Conservation (phyloP, 2,329 filamentous ascomycete genomes). For the Neonectria hederae region DNA sequence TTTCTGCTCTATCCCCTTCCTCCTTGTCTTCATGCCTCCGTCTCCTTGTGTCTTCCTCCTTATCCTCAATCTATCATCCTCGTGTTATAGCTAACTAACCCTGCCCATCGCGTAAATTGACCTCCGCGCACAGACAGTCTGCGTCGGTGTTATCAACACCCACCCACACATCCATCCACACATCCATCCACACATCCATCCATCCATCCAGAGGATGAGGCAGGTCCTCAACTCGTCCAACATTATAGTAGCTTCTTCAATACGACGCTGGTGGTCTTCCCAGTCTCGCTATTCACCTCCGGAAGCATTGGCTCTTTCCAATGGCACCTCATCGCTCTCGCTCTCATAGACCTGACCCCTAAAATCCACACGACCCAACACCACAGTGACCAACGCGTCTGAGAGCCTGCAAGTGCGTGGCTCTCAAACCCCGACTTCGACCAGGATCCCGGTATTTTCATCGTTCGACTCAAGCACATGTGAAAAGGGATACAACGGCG, state of each 20-base stretch:
- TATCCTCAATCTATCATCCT: background rate
- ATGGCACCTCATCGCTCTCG: background rate
- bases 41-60: background rate
- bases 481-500: conserved; percentile 23
- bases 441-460: conserved; percentile 15
- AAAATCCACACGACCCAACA: background rate
- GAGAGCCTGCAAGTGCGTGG: background rate
- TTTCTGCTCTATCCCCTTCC: background rate
- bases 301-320: background rate
- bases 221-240: background rate
- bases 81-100: conserved; percentile 10
- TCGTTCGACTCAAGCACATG: conserved; percentile 23
- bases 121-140: conserved; percentile 36
- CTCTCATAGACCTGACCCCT: background rate
- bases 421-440: background rate
- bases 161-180: conserved; percentile 3
- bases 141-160: conserved; percentile 8
- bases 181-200: background rate
- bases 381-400: background rate
- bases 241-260: background rate
- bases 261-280: conserved; percentile 6
- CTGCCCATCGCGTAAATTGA: conserved; percentile 32
- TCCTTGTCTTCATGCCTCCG: background rate
- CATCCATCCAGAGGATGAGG: background rate
- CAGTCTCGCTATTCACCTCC: conserved; percentile 6